phyloP scores from a whole-genome alignment of 345 rosid genomes.

The Ricinus communis region DNA sequence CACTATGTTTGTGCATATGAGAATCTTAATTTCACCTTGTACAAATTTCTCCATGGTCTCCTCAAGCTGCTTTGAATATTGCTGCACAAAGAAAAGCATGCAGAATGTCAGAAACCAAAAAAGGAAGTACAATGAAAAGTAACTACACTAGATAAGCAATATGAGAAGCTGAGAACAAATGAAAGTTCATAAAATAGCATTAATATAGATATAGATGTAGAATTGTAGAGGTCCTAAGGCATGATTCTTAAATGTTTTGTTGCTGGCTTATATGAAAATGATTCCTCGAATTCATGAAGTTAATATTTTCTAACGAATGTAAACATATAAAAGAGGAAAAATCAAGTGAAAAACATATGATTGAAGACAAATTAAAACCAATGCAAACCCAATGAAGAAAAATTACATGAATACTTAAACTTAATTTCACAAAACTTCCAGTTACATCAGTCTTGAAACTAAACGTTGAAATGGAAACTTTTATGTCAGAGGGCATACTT shows the following conservation, averaged over 20 bases:
- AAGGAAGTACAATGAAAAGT: background rate
- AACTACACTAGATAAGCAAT: background rate
- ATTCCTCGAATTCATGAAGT: background rate
- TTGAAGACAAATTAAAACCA: background rate
- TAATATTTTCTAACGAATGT: background rate
- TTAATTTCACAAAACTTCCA: background rate
- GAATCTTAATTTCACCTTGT: slow-evolving; percentile 75
- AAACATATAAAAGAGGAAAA: background rate
- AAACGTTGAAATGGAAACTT: background rate
- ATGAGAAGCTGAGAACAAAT: background rate
- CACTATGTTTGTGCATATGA: slow-evolving; percentile 86
- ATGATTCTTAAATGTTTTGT: background rate
- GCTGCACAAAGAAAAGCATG: slow-evolving; percentile 48
- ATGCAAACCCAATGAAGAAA: background rate
- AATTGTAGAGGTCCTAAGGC: background rate
- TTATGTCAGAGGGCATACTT: background rate
- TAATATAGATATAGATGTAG: background rate
- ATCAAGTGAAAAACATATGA: background rate
- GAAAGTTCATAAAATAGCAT: slow-evolving; percentile 8
- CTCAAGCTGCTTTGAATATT: slow-evolving; percentile 86
- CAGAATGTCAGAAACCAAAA: slow-evolving; percentile 1
- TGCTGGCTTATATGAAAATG: background rate
- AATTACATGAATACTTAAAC: background rate
- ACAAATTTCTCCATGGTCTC: slow-evolving; percentile 93
- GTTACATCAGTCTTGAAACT: background rate